Percentiles rank a stretch among this genome's conserved stretches.
These are phyloP conservation scores for Solanum ossicruentum DNA, from an alignment of 257 asterid genomes.

Conservation along the genomic window DNA sequence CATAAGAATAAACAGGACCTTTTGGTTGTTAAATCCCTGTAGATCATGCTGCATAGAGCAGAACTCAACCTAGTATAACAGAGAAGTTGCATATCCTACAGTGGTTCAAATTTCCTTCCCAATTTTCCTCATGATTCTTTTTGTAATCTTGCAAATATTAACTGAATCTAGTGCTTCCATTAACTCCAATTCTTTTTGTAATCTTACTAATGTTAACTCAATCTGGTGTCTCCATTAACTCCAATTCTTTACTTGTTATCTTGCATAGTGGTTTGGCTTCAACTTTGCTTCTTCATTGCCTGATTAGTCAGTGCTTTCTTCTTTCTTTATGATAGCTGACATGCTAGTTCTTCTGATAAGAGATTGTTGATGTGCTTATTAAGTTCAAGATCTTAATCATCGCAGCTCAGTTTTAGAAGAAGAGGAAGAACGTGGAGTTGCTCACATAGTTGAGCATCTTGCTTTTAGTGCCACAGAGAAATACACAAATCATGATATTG, in stretches of 20 bases:
- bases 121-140: background rate
- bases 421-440: slow-evolving; percentile 97
- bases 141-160: background rate
- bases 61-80: background rate
- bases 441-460: slow-evolving; percentile 94
- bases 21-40: background rate
- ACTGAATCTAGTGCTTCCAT: background rate
- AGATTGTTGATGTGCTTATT: slow-evolving; percentile 5
- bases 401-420: slow-evolving; percentile 98
- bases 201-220: background rate
- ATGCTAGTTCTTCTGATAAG: background rate
- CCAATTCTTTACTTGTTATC: background rate
- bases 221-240: background rate
- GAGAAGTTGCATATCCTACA: background rate
- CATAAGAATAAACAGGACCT: background rate
- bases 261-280: background rate
- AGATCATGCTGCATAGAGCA: background rate
- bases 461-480: slow-evolving; percentile 93
- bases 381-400: slow-evolving; percentile 24
- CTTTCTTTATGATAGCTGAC: background rate
- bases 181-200: background rate
- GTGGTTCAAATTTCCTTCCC: background rate
- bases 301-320: background rate
- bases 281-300: background rate
- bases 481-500: slow-evolving; percentile 79